These are phyloP conservation scores for Yarrowia hollandica DNA, from an alignment of 805 yeast species.

Conservation along the genomic window DNA sequence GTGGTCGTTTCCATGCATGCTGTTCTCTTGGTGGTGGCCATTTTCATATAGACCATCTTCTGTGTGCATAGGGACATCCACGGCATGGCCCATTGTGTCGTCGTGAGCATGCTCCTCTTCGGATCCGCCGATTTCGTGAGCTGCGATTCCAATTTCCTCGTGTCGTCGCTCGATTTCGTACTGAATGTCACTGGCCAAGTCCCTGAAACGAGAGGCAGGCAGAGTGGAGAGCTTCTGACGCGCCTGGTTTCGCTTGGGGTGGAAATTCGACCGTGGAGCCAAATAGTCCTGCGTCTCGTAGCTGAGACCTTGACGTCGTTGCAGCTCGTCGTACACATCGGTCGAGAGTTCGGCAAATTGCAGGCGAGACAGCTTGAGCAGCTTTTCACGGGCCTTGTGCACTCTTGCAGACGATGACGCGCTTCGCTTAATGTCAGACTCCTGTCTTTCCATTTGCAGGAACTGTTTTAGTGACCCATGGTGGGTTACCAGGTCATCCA, in stretches of 20 bases:
- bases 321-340: slow-evolving; percentile 90
- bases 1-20: too few relatives aligned
- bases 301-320: slow-evolving; percentile 59
- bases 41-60: not conserved
- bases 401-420: slow-evolving; percentile 30
- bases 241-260: slow-evolving; percentile 94
- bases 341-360: slow-evolving; percentile 90
- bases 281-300: slow-evolving; percentile 46
- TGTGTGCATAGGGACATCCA: not conserved
- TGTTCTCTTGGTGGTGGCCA: too few relatives aligned
- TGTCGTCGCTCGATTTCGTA: slow-evolving; percentile 81
- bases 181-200: slow-evolving; percentile 83
- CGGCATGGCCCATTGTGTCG: slow-evolving; percentile 22
- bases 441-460: slow-evolving; percentile 6
- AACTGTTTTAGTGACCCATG: slow-evolving; percentile 26
- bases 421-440: slow-evolving; percentile 17
- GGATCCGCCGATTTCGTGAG: not conserved
- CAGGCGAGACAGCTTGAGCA: slow-evolving; percentile 69
- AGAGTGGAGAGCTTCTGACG: slow-evolving; percentile 85
- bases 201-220: slow-evolving; percentile 80
- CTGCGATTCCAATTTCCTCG: slow-evolving; percentile 1
- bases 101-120: not conserved
- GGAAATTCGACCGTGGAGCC: slow-evolving; percentile 70
- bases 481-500: slow-evolving; percentile 26
- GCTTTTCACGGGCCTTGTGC: slow-evolving; percentile 77